A percentile compares a stretch with the other conserved stretches of the same genome.
Evolutionary conservation across 352 stramenopile genomes (phyloP).

Genomic region (Phytophthora fragariaefolia): DNA sequence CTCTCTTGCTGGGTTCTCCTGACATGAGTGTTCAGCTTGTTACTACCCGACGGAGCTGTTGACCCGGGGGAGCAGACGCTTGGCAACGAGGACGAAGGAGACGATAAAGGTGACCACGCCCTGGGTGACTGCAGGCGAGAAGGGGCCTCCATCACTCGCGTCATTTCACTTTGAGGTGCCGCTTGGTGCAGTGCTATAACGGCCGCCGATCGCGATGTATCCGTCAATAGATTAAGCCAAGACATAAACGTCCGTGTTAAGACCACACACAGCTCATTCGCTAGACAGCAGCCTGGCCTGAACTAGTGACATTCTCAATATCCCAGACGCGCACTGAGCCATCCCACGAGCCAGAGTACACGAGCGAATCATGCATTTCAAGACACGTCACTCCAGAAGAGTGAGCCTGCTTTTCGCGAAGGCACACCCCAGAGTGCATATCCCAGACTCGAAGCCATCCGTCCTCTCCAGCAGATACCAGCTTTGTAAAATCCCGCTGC

Average conservation of each 20-base stretch:
- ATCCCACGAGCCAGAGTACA: slow-evolving; percentile 83
- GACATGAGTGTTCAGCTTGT: background rate
- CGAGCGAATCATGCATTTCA: slow-evolving; percentile 61
- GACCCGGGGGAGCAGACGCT: slow-evolving; percentile 21
- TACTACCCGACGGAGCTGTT: background rate
- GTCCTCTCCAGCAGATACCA: slow-evolving; percentile 83
- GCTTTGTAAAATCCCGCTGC: slow-evolving; percentile 81
- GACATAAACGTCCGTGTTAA: background rate
- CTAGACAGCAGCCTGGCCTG: slow-evolving; percentile 24
- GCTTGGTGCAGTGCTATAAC: slow-evolving; percentile 12
- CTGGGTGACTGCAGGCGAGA: slow-evolving; percentile 11
- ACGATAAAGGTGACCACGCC: slow-evolving; percentile 14
- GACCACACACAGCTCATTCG: background rate
- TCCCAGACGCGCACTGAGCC: slow-evolving; percentile 75
- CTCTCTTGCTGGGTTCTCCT: background rate
- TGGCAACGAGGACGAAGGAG: slow-evolving; percentile 21
- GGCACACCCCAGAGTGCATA: slow-evolving; percentile 78
- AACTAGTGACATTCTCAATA: slow-evolving; percentile 49
- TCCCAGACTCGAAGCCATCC: slow-evolving; percentile 78
- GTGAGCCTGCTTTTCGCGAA: slow-evolving; percentile 62
- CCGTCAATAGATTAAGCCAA: background rate
- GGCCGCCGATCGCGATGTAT: background rate
- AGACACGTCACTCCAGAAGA: slow-evolving; percentile 71
- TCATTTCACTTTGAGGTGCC: slow-evolving; percentile 5
- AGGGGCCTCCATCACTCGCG: slow-evolving; percentile 2